Conservation (phyloP, 495 filamentous ascomycete species). For the Annulohypoxylon stygium region DNA sequence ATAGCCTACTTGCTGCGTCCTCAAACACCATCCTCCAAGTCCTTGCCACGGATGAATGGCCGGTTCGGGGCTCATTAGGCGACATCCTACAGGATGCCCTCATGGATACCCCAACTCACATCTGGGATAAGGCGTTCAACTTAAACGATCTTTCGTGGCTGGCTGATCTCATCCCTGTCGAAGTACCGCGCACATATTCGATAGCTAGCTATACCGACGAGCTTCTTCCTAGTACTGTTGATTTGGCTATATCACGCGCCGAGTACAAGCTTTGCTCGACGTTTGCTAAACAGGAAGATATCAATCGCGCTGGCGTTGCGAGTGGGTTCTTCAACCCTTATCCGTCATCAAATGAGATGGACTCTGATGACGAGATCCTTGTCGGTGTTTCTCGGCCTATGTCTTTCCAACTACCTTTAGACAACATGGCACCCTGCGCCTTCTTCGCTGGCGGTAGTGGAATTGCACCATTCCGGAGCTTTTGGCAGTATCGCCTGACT, state of each 20-base stretch:
- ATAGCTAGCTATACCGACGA: constrained; percentile 62
- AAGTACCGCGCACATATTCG: constrained; percentile 65
- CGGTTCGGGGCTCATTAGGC: constrained; percentile 61
- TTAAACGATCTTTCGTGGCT: constrained; percentile 61
- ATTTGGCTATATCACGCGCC: constrained; percentile 62
- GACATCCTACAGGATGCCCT: constrained; percentile 61
- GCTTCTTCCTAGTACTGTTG: constrained; percentile 62
- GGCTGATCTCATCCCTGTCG: constrained; percentile 58
- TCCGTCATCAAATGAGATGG: constrained; percentile 52
- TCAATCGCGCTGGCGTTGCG: constrained; percentile 58
- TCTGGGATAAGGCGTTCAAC: constrained; percentile 64
- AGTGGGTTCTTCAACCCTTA: constrained; percentile 65
- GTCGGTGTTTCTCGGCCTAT: constrained; percentile 64
- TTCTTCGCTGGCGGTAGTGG: constrained; percentile 66
- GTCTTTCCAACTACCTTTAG: constrained; percentile 64
- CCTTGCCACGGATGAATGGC: constrained; percentile 63
- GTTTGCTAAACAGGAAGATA: constrained; percentile 52
- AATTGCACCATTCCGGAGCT: constrained; percentile 65
- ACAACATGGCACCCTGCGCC: constrained; percentile 60
- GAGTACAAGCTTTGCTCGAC: constrained; percentile 61
- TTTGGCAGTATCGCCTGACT: constrained; percentile 60
- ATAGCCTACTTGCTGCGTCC: constrained; percentile 59
- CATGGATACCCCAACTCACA: constrained; percentile 58
- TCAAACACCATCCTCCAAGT: constrained; percentile 63
- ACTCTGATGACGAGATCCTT: constrained; percentile 56